These are phyloP conservation scores for Murraya paniculata DNA, from an alignment of 345 rosid genomes.

Conservation along the genomic window DNA sequence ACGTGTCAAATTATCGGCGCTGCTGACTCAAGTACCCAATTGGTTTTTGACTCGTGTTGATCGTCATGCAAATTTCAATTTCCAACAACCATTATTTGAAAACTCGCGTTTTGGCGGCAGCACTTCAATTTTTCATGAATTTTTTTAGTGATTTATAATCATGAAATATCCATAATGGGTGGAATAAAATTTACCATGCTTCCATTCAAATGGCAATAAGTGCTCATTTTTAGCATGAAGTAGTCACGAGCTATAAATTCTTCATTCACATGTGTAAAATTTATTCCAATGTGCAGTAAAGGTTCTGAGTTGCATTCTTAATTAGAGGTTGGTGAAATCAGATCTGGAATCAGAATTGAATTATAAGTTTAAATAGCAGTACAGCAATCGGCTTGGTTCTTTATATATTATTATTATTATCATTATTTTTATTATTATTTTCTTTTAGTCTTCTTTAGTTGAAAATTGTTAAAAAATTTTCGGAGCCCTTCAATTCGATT, in stretches of 20 bases:
- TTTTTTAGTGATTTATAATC: neutral
- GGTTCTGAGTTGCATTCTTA: no score
- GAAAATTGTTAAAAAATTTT: no score
- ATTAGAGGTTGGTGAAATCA: no score
- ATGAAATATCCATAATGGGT: no score
- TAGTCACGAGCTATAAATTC: neutral
- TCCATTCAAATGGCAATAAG: neutral
- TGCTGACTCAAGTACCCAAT: neutral
- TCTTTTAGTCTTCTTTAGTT: no score
- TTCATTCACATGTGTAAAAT: neutral
- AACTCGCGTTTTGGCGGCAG: neutral
- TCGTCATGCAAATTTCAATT: neutral
- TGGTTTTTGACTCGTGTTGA: neutral
- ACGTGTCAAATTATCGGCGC: neutral
- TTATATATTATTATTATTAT: no score
- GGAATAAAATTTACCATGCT: neutral
- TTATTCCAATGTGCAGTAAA: neutral
- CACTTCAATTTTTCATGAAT: neutral
- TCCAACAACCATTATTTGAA: neutral
- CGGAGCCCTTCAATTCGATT: no score
- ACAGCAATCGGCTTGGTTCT: no score
- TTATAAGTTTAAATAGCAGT: no score
- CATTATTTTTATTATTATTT: no score
- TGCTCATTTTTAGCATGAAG: neutral
- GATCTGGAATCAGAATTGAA: no score